Evolutionary conservation across 2,329 filamentous ascomycete genomes (phyloP).

Genomic region (Alternaria sp.): DNA sequence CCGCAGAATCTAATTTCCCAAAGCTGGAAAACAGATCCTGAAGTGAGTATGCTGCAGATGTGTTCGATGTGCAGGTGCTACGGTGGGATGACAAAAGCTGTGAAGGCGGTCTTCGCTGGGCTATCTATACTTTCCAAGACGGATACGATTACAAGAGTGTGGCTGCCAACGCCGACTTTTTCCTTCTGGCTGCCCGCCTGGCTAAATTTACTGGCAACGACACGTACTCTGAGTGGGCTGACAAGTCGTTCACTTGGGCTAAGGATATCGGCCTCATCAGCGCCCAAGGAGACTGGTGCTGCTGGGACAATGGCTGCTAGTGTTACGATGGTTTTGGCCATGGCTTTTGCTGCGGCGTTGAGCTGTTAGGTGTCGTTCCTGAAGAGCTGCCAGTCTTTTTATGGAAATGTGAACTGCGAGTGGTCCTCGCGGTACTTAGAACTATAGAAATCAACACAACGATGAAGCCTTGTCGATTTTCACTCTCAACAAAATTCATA

Average conservation of each 20-base stretch:
- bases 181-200: constrained; percentile 78
- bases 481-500: no score
- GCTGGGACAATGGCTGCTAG: constrained; percentile 19
- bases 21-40: constrained; percentile 57
- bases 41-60: constrained; percentile 70
- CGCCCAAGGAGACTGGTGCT: constrained; percentile 18
- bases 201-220: constrained; percentile 71
- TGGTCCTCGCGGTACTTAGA: no score
- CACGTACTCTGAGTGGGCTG: constrained; percentile 66
- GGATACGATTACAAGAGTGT: constrained; percentile 82
- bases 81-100: constrained; percentile 73
- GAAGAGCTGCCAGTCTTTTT: no score
- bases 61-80: constrained; percentile 73
- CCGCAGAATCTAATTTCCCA: constrained; percentile 71
- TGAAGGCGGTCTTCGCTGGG: constrained; percentile 72
- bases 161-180: constrained; percentile 78
- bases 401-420: no score
- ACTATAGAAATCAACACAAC: no score
- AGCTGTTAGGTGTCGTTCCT: not conserved
- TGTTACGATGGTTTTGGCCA: constrained; percentile 16
- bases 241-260: constrained; percentile 67
- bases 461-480: no score
- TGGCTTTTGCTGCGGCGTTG: constrained; percentile 25
- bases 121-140: constrained; percentile 77
- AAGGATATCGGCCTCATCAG: constrained; percentile 58